Evolutionary conservation across 2,329 filamentous ascomycete genomes (phyloP).

Genomic region (Colletotrichum echinochloae): DNA sequence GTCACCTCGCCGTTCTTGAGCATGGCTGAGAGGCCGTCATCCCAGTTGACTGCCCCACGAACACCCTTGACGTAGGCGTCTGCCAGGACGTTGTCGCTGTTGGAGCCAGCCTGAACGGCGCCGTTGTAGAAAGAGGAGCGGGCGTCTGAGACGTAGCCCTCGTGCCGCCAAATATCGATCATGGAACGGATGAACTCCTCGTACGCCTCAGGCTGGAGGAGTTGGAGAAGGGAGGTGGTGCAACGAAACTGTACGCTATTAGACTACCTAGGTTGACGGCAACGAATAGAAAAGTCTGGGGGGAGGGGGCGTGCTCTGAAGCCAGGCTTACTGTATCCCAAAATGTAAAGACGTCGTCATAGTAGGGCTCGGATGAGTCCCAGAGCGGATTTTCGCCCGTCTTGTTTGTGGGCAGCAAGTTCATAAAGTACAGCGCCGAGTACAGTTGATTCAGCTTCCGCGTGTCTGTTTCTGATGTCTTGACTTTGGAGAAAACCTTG

Average conservation of each 20-base stretch:
- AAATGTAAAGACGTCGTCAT: conserved; percentile 77
- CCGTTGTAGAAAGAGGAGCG: conserved; percentile 78
- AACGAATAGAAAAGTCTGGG: not conserved
- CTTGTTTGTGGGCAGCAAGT: conserved; percentile 75
- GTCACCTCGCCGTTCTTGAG: conserved; percentile 74
- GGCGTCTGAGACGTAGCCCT: conserved; percentile 74
- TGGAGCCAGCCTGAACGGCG: conserved; percentile 76
- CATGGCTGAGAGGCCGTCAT: conserved; percentile 72
- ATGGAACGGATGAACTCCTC: conserved; percentile 75
- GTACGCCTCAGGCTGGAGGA: conserved; percentile 72
- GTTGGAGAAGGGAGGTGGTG: conserved; percentile 72
- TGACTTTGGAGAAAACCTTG: conserved; percentile 72
- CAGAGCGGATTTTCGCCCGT: conserved; percentile 78
- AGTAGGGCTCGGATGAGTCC: conserved; percentile 74
- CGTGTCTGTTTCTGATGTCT: conserved; percentile 66
- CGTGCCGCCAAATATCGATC: conserved; percentile 75
- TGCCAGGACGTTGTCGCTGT: conserved; percentile 78
- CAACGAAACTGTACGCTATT: conserved; percentile 64
- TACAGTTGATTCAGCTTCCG: conserved; percentile 73
- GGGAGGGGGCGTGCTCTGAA: not conserved
- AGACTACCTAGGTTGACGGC: not conserved
- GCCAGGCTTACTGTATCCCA: conserved; percentile 63
- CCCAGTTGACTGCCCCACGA: conserved; percentile 72
- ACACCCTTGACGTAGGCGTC: conserved; percentile 79
- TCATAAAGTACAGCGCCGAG: conserved; percentile 77